A percentile compares a stretch with the other conserved stretches of the same genome.
phyloP scores from a whole-genome alignment of 768 basidiomycete species.

The Lactarius tabidus region DNA sequence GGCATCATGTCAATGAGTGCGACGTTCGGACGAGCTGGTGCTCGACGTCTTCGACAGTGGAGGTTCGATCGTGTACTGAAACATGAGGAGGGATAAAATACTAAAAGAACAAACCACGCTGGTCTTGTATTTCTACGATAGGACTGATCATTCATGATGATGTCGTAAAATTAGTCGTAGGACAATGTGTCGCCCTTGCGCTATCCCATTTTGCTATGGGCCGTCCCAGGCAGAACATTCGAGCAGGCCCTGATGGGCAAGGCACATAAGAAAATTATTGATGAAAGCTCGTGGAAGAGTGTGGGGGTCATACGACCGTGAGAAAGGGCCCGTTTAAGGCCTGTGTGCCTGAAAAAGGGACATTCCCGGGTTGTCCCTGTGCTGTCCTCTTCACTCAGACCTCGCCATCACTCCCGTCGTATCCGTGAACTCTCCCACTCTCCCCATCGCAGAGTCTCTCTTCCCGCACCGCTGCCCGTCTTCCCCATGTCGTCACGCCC shows the following conservation, averaged over 20 bases:
- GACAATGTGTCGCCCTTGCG: not conserved
- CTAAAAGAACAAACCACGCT: not conserved
- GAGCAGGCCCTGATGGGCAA: not conserved
- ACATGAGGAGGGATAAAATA: not conserved
- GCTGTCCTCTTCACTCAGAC: not conserved
- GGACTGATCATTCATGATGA: not conserved
- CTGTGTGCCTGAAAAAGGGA: not conserved
- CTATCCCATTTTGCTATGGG: not conserved
- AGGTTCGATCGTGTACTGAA: not conserved
- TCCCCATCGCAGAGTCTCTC: not conserved
- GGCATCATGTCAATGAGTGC: not conserved
- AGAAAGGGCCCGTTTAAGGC: not conserved
- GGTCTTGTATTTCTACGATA: not conserved
- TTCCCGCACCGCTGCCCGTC: not conserved
- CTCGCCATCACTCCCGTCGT: not conserved
- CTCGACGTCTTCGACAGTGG: not conserved
- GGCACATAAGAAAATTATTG: not conserved
- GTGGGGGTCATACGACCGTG: not conserved
- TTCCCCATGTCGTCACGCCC: slow-evolving; percentile 52
- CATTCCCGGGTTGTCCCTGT: not conserved
- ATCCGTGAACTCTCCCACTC: not conserved
- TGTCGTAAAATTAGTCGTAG: not conserved
- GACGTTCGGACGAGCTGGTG: not conserved
- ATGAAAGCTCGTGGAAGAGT: too few species aligned
- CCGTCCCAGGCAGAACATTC: not conserved